These are phyloP conservation scores for Verruconis gallopava DNA, from an alignment of 2,329 filamentous ascomycete species.

Conservation along the genomic window DNA sequence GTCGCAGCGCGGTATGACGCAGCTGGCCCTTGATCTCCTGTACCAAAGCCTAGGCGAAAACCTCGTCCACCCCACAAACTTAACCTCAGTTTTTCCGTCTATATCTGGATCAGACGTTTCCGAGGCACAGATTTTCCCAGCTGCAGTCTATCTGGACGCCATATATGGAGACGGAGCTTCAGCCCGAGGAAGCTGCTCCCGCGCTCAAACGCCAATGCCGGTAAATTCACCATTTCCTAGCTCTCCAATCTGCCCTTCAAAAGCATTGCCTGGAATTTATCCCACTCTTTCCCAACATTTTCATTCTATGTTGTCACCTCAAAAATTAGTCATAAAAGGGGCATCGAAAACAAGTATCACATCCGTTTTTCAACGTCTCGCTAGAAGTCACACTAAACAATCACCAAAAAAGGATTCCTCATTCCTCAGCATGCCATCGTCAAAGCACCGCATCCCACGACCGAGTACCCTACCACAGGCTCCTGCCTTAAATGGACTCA, in stretches of 20 bases:
- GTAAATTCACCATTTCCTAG: conserved; percentile 22
- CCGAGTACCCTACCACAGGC: conserved; percentile 58
- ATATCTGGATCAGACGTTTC: conserved; percentile 65
- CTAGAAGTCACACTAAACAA: conserved; percentile 18
- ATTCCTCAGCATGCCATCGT: conserved; percentile 42
- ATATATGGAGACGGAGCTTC: conserved; percentile 54
- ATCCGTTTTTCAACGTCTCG: conserved; percentile 16
- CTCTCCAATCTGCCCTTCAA: conserved; percentile 6
- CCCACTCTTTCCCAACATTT: conserved; percentile 12
- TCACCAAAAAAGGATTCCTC: conserved; percentile 37
- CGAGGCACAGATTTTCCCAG: conserved; percentile 64
- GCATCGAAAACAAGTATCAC: conserved; percentile 12
- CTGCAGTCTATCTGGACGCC: conserved; percentile 64
- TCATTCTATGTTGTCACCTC: conserved; percentile 10
- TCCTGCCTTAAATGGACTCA: conserved; percentile 61
- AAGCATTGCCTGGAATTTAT: conserved; percentile 15
- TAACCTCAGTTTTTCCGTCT: conserved; percentile 55
- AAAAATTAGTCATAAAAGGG: conserved; percentile 2
- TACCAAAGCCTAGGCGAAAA: conserved; percentile 68
- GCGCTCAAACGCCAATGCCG: conserved; percentile 34
- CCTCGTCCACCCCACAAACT: conserved; percentile 47
- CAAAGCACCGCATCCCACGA: conserved; percentile 48
- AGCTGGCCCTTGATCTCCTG: conserved; percentile 79
- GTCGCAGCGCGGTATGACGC: conserved; percentile 75
- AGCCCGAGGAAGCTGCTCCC: conserved; percentile 16